Conservation (phyloP, 176 grass and related monocot species). For the Oropetium thomaeum region DNA sequence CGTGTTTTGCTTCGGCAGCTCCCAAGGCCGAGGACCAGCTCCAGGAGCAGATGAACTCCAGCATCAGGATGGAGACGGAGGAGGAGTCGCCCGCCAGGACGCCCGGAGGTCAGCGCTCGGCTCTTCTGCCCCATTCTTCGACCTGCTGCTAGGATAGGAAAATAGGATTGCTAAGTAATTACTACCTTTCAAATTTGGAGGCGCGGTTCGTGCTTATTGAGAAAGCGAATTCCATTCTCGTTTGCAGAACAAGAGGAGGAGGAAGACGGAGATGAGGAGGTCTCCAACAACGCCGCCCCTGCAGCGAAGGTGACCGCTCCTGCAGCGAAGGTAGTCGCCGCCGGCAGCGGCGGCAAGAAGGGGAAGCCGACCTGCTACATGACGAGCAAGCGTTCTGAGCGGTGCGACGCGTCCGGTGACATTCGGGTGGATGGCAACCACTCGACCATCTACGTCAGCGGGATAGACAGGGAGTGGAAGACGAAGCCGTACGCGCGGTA, state of each 20-base stretch:
- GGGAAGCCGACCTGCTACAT: conserved; percentile 72
- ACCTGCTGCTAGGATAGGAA: too few relatives aligned
- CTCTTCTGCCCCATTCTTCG: neutral
- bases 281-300: neutral
- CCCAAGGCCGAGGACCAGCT: conserved; percentile 58
- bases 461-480: conserved; percentile 56
- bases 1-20: conserved; percentile 1
- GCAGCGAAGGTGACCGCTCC: neutral
- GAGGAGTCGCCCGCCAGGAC: conserved; percentile 38
- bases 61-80: conserved; percentile 46
- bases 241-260: neutral
- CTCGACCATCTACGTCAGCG: conserved; percentile 54
- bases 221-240: neutral
- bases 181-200: conserved; percentile 7
- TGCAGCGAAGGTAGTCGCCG: neutral
- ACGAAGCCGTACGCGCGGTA: conserved; percentile 90
- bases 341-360: neutral
- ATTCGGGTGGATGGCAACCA: conserved; percentile 57
- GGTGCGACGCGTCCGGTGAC: conserved; percentile 70
- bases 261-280: conserved; percentile 7
- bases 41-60: conserved; percentile 50
- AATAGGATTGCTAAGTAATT: too few relatives aligned
- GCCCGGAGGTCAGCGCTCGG: conserved; percentile 27
- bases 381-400: conserved; percentile 73
- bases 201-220: neutral